These are phyloP conservation scores for Sicyos edulis DNA, from an alignment of 306 rosid genomes.

Conservation along the genomic window DNA sequence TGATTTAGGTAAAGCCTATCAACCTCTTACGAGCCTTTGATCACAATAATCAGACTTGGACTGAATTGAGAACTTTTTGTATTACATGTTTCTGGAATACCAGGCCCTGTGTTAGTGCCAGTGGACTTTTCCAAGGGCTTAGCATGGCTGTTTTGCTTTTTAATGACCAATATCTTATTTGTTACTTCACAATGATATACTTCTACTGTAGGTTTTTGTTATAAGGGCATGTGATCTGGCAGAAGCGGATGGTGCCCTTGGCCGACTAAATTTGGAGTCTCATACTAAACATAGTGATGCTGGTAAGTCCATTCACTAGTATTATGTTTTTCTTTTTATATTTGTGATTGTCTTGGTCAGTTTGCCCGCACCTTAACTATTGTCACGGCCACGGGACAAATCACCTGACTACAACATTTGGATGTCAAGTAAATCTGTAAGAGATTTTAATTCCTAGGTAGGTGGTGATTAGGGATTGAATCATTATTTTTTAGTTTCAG, in stretches of 20 bases:
- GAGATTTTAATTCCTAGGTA: too few relatives aligned
- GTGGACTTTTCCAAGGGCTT: background rate
- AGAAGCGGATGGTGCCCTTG: constrained; percentile 58
- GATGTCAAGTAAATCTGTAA: too few relatives aligned
- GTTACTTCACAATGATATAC: constrained; percentile 13
- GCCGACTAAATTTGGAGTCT: constrained; percentile 39
- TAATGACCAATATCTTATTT: background rate
- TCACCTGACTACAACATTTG: too few relatives aligned
- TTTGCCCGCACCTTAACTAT: too few relatives aligned
- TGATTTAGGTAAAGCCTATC: too few relatives aligned
- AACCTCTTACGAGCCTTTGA: background rate
- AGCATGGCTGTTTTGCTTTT: background rate
- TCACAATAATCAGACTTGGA: background rate
- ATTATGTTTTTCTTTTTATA: background rate
- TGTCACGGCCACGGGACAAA: too few relatives aligned
- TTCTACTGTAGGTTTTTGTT: constrained; percentile 52
- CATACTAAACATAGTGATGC: constrained; percentile 34
- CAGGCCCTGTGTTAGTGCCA: background rate
- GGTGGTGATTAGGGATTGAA: too few relatives aligned
- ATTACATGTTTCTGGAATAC: background rate
- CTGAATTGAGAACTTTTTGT: background rate
- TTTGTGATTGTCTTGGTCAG: too few relatives aligned
- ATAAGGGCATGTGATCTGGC: constrained; percentile 43
- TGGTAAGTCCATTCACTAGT: constrained; percentile 41
- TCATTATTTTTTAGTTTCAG: too few relatives aligned